These are phyloP conservation scores for Erythrophleum ivorense DNA, from an alignment of 331 rosid genomes.

Conservation along the genomic window DNA sequence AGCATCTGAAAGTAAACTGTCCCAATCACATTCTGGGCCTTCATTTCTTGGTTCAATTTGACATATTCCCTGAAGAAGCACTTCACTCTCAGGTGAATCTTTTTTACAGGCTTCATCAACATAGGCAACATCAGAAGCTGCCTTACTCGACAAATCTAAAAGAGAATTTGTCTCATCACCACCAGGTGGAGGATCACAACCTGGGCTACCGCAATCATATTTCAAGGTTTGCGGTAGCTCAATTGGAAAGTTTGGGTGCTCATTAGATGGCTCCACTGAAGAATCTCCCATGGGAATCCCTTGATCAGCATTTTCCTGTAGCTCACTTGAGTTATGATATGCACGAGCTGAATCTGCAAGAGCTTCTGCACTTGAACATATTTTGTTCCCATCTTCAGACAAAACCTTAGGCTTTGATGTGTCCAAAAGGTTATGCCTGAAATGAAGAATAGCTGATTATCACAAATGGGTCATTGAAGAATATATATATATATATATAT, in stretches of 20 bases:
- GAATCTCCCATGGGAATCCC: constrained; percentile 45
- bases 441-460: constrained; percentile 25
- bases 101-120: constrained; percentile 49
- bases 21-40: constrained; percentile 65
- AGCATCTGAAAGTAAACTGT: constrained; percentile 59
- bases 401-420: constrained; percentile 56
- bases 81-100: constrained; percentile 47
- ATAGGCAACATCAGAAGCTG: constrained; percentile 42
- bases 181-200: constrained; percentile 45
- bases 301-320: constrained; percentile 41
- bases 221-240: constrained; percentile 63
- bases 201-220: constrained; percentile 65
- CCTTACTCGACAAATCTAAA: constrained; percentile 41
- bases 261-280: constrained; percentile 46
- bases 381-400: constrained; percentile 53
- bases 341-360: no score
- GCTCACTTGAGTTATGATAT: constrained; percentile 45
- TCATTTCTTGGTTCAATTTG: constrained; percentile 47
- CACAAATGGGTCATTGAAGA: constrained; percentile 13
- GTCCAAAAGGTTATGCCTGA: constrained; percentile 63
- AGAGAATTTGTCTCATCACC: constrained; percentile 45
- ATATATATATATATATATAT: background rate
- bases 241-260: constrained; percentile 45
- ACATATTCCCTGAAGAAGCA: constrained; percentile 45
- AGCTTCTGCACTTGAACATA: constrained; percentile 46